These are phyloP conservation scores for Delonix regia DNA, from an alignment of 306 rosid genomes.

Conservation along the genomic window DNA sequence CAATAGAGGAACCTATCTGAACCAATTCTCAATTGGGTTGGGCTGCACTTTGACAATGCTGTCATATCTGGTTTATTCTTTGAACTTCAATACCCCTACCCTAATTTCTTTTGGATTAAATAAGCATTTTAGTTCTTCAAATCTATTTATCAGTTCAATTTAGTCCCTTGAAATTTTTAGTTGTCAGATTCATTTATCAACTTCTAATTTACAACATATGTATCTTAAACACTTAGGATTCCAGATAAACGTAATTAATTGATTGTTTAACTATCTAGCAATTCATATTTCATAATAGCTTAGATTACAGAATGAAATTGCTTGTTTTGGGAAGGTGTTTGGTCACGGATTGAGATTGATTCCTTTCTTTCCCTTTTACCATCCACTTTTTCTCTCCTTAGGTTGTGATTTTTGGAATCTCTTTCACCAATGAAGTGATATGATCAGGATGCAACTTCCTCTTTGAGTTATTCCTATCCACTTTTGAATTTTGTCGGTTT, in stretches of 20 bases:
- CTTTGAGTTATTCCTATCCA: slow-evolving; percentile 36
- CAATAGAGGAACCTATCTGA: not conserved
- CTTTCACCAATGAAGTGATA: slow-evolving; percentile 1
- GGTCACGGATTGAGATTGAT: slow-evolving; percentile 11
- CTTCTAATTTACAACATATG: too few species aligned
- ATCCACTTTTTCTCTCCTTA: slow-evolving; percentile 27
- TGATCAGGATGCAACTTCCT: slow-evolving; percentile 27
- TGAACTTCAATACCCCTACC: not conserved
- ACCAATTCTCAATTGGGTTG: not conserved
- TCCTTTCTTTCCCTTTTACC: slow-evolving; percentile 24
- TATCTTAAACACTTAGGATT: too few species aligned
- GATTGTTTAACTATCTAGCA: not conserved
- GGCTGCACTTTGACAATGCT: not conserved
- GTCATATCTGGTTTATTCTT: not conserved
- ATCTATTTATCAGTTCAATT: too few species aligned
- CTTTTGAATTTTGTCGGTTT: slow-evolving; percentile 36
- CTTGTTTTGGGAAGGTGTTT: slow-evolving; percentile 27
- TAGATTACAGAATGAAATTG: slow-evolving; percentile 16
- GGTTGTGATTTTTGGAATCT: slow-evolving; percentile 22
- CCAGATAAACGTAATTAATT: too few species aligned
- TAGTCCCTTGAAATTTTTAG: too few species aligned
- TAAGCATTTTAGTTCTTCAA: too few species aligned
- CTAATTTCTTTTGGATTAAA: too few species aligned
- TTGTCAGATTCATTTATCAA: too few species aligned
- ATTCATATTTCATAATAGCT: not conserved